These are phyloP conservation scores for Pachyrhizus erosus DNA, from an alignment of 306 rosid genomes.

Conservation along the genomic window DNA sequence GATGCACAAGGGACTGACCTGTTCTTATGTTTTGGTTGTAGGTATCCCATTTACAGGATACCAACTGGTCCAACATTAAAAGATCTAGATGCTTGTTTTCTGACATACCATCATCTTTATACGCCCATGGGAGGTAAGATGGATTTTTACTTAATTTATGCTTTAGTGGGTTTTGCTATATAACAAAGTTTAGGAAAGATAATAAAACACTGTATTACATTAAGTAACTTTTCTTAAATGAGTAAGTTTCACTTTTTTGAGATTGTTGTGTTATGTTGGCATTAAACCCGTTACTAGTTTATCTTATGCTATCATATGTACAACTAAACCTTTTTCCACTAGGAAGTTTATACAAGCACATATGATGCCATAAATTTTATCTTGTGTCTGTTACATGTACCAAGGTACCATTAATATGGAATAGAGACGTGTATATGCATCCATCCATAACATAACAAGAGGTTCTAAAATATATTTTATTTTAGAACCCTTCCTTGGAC, in stretches of 20 bases:
- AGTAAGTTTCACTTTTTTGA: background rate
- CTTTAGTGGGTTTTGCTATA: constrained; percentile 21
- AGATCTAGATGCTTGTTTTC: constrained; percentile 92
- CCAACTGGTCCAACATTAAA: constrained; percentile 94
- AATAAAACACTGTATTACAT: background rate
- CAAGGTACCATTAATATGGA: background rate
- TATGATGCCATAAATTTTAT: background rate
- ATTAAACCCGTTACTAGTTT: background rate
- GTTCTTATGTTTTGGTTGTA: constrained; percentile 43
- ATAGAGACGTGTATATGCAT: background rate
- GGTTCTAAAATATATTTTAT: background rate
- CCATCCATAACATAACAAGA: background rate
- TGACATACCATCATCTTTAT: constrained; percentile 77
- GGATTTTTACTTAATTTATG: background rate
- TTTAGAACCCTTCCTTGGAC: background rate
- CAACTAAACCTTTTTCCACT: background rate
- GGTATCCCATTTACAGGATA: constrained; percentile 97
- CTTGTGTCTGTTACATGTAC: background rate
- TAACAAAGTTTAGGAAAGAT: background rate
- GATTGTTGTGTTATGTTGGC: constrained; percentile 37
- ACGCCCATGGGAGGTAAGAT: constrained; percentile 69
- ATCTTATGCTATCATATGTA: background rate
- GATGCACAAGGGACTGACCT: constrained; percentile 28
- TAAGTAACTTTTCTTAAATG: background rate
- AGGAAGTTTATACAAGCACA: background rate